Percentiles rank a stretch among this genome's conserved stretches.
phyloP scores from a whole-genome alignment of 441 rosid genomes.

The Adansonia madagascariensis region DNA sequence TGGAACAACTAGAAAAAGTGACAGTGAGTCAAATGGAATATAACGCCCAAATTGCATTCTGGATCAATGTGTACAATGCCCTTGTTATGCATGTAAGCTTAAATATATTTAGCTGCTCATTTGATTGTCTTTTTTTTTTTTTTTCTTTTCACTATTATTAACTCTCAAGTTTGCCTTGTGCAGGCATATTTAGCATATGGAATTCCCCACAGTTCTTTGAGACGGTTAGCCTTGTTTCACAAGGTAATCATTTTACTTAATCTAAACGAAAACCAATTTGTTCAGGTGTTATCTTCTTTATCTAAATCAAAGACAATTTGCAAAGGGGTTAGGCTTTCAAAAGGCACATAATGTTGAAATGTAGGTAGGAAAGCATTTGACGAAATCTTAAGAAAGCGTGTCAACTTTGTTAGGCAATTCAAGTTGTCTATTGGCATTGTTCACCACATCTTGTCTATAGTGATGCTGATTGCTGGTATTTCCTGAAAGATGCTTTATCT shows the following conservation, averaged over 20 bases:
- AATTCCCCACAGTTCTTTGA: conserved; percentile 66
- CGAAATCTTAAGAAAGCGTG: conserved; percentile 9
- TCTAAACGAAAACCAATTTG: conserved; percentile 15
- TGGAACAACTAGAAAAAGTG: conserved; percentile 83
- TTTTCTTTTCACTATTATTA: not conserved
- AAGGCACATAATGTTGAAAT: not conserved
- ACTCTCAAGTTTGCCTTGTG: conserved; percentile 26
- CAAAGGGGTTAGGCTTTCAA: not conserved
- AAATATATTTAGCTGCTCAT: not conserved
- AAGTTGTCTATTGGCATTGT: not conserved
- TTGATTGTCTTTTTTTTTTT: not conserved
- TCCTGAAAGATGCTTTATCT: not conserved
- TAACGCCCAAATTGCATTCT: conserved; percentile 68
- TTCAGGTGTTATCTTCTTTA: not conserved
- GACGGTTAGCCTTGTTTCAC: conserved; percentile 85
- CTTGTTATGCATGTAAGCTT: conserved; percentile 87
- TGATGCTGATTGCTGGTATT: not conserved
- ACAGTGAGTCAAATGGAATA: conserved; percentile 60
- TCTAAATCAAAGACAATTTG: not conserved
- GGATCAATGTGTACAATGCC: conserved; percentile 90
- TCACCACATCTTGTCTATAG: not conserved
- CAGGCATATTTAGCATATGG: conserved; percentile 93
- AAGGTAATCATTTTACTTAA: conserved; percentile 62
- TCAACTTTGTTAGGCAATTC: conserved; percentile 12
- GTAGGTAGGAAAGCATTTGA: not conserved